Evolutionary conservation across 805 yeast genomes (phyloP), one percentile per base, ranked within the genome.

Genomic region (Myxozyma mucilagina): DNA sequence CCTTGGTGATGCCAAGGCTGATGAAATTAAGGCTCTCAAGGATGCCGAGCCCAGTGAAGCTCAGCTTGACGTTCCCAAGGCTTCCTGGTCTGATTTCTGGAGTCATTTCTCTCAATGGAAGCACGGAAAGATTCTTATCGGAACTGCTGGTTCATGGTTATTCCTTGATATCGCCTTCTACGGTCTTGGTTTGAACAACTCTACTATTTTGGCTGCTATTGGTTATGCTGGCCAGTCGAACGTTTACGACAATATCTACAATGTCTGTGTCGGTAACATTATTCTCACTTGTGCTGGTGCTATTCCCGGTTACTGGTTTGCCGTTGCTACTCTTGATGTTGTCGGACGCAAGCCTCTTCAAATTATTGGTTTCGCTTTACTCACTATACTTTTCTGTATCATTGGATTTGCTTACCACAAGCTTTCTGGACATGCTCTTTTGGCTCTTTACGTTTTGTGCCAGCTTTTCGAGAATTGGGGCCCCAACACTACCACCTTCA

Each of bases 221-320:
- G 96, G 96, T 72, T 90, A 82, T 75, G 91, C 96, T 53, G 82
- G 87, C 45, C 81, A 85, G 36, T 73, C 77, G 24, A 88, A 89
- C 73, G 84, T 89, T 59, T 90, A 90, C 80, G 73, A 79, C 59
- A 80, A 84, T 49, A 78, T 91, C 66, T 86, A 85, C 80, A 84
- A 90, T 75, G 75, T 87, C 63, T 89, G 93, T 74, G 96, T 91
- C 60, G 97, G 97, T 85, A 90, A 90, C 78, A 82, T 90, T 80
- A 90, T 90, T 78, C 82, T 90, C 74, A 84, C 90, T 66, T 89
- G 96, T 82, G 97, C 97, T 59, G 97, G 97, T 81, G 83, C 94
- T 49, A 84, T 90, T 76, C 97, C 97, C 70, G 97, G 97, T 73
- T 90, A 90, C 78, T 90, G 97, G 97, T 78, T 81, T 63, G 74